A percentile compares a stretch with the other conserved stretches of the same genome.
phyloP scores from a whole-genome alignment of 345 rosid species.

The Arabis hirsuta region DNA sequence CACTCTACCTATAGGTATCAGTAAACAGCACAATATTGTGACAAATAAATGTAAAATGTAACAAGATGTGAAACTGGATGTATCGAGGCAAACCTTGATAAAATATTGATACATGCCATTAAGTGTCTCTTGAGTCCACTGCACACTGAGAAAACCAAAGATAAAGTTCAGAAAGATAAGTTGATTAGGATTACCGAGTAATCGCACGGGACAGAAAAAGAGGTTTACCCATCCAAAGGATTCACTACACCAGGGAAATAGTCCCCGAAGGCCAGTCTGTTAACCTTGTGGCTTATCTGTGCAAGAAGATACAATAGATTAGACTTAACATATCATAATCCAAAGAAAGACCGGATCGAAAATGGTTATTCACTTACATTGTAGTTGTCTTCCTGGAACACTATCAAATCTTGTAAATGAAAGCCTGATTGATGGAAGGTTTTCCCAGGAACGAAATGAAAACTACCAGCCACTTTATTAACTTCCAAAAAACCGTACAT shows the following conservation, averaged over 20 bases:
- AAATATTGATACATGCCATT: slow-evolving; percentile 87
- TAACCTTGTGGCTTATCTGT: slow-evolving; percentile 79
- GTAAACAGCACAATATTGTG: not conserved
- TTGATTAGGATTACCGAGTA: not conserved
- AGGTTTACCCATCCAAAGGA: slow-evolving; percentile 73
- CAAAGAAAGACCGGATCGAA: not conserved
- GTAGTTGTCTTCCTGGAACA: slow-evolving; percentile 59
- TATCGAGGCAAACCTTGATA: slow-evolving; percentile 58
- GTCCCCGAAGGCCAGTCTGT: slow-evolving; percentile 68
- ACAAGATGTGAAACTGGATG: slow-evolving; percentile 16
- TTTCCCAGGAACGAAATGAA: slow-evolving; percentile 77
- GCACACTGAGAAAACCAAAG: slow-evolving; percentile 49
- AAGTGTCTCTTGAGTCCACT: slow-evolving; percentile 66
- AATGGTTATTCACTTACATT: slow-evolving; percentile 56
- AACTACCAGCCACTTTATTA: slow-evolving; percentile 84
- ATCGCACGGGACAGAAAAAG: slow-evolving; percentile 18
- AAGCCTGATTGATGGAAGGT: slow-evolving; percentile 68
- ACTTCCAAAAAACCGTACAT: slow-evolving; percentile 77
- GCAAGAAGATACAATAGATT: slow-evolving; percentile 22
- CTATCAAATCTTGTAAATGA: slow-evolving; percentile 61
- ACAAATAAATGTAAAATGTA: not conserved
- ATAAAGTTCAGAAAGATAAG: not conserved
- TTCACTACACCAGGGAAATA: slow-evolving; percentile 77
- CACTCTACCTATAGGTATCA: not conserved
- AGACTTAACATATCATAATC: not conserved